Evolutionary conservation across 140 eudicot genomes (phyloP), one percentile per base, ranked within the genome.

Genomic region (Stevia rebaudiana): DNA sequence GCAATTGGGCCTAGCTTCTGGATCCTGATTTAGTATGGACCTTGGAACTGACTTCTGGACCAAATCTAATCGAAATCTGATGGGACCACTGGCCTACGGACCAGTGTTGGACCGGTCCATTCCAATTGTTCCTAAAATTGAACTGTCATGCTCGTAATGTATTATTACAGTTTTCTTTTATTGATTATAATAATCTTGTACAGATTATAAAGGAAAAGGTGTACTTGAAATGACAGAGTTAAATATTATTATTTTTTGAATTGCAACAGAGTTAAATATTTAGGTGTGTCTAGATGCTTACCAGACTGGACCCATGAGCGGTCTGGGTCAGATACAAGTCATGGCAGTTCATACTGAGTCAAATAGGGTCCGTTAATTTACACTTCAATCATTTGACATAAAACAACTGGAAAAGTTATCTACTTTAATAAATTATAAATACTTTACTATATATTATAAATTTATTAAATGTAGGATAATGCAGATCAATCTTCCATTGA

Each of bases 281-380:
- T 2, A 63, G 36, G 22, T 65, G 71, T 55, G 23, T 18, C 18
- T 30, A 28, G 17, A 49, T 50, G 51, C 48, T 28, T 10, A 48
- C 12, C 5, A 8, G 48, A 48, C 70, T 19, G 47, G 50, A 36
- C 62, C 71, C 61, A n/a, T 36, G 9, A 50, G 16, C 4, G 51
- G 50, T 66, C 36, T 66, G 71, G 71, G 71, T 66, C 59, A 65
- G 48, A 49, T 65, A 65, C 70, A 48, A 37, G 39, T 33, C 49
- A 51, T 66, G 47, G 19, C 12, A 50, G 19, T 11, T 47, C 4
- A n/a, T 55, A 33, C 47, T 5, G 35, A 30, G 61, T 65, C 35
- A 64, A 28, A 46, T 33, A 17, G 33, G 69, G 46, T 28, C 47
- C 59, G 47, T 64, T n/a, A n/a, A n/a, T n/a, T n/a, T 30, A 47